Evolutionary conservation across 2,329 filamentous ascomycete genomes (phyloP).

Genomic region (Ascochyta clinopodiicola): DNA sequence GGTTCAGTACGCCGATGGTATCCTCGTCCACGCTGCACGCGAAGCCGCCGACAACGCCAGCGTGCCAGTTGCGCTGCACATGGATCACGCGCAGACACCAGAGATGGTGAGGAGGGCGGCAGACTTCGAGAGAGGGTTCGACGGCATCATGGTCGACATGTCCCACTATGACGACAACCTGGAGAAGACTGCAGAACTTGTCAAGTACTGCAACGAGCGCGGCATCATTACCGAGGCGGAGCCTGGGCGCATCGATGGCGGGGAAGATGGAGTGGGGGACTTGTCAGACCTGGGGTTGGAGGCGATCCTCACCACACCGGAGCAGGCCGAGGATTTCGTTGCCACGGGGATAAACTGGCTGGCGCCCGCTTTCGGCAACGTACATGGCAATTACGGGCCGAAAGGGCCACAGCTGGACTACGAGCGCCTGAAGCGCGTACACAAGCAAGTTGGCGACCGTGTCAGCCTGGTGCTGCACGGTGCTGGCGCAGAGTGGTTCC

Average conservation of each 20-base stretch:
- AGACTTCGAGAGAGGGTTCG: constrained; percentile 48
- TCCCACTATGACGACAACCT: constrained; percentile 75
- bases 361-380: constrained; percentile 77
- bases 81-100: constrained; percentile 71
- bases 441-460: constrained; percentile 55
- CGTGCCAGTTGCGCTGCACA: constrained; percentile 68
- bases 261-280: constrained; percentile 77
- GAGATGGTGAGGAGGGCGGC: constrained; percentile 68
- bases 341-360: constrained; percentile 75
- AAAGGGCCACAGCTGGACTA: constrained; percentile 60
- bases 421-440: constrained; percentile 50
- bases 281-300: constrained; percentile 63
- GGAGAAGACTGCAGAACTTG: constrained; percentile 66
- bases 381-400: constrained; percentile 75
- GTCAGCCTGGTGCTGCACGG: constrained; percentile 65
- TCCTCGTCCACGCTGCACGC: constrained; percentile 55
- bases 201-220: constrained; percentile 67
- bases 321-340: constrained; percentile 74
- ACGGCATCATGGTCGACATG: constrained; percentile 68
- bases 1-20: constrained; percentile 65
- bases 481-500: constrained; percentile 60
- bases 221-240: constrained; percentile 75
- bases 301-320: constrained; percentile 69
- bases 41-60: constrained; percentile 48
- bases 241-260: constrained; percentile 73